These are phyloP conservation scores for Erythrophleum fordii DNA, from an alignment of 306 rosid species.

Conservation along the genomic window DNA sequence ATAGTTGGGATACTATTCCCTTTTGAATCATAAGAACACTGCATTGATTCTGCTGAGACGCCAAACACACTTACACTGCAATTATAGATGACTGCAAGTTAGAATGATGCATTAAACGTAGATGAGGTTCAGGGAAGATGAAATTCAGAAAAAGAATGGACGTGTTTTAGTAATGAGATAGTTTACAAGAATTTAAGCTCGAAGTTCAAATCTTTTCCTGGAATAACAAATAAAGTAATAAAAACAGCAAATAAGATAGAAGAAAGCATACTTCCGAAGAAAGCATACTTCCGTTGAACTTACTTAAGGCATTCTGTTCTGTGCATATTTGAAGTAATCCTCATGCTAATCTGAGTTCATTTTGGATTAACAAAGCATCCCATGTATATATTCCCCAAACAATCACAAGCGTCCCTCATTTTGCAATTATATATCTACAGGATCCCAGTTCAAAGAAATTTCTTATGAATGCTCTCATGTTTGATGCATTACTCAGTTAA, in stretches of 20 bases:
- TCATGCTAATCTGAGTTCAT: background rate
- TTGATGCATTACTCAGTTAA: background rate
- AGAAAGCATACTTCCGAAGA: conserved; percentile 5
- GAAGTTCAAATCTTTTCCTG: background rate
- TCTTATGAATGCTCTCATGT: background rate
- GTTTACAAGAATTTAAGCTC: background rate
- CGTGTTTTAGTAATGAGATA: background rate
- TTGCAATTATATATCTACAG: no score
- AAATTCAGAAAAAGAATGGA: background rate
- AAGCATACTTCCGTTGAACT: background rate
- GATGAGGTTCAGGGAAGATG: background rate
- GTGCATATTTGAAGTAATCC: background rate
- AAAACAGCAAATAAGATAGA: no score
- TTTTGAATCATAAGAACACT: conserved; percentile 78
- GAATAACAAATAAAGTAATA: no score
- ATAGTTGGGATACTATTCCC: conserved; percentile 93
- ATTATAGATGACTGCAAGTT: conserved; percentile 30
- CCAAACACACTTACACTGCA: conserved; percentile 91
- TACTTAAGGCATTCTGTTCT: background rate
- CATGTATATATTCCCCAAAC: background rate
- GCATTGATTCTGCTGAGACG: conserved; percentile 98
- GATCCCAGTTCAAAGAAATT: background rate
- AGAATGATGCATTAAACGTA: conserved; percentile 34
- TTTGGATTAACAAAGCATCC: conserved; percentile 1
- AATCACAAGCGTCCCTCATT: background rate